These are phyloP conservation scores for Anaeramoeba flamelloides DNA, from an alignment of 78 protist genomes.

Conservation along the genomic window DNA sequence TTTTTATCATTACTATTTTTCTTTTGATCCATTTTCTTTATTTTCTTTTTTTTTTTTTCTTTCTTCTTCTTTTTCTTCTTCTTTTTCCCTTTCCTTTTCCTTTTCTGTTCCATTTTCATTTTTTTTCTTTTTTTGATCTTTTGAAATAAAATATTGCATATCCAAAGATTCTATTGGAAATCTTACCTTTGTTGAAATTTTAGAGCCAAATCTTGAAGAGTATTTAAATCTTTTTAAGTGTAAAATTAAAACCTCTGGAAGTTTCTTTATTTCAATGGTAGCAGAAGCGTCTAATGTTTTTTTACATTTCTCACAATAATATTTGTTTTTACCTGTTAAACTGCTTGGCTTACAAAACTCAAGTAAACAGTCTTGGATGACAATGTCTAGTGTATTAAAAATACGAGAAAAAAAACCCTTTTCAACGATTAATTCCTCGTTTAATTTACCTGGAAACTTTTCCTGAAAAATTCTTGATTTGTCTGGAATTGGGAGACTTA, in stretches of 20 bases:
- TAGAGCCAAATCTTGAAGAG: not conserved
- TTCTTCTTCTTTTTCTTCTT: not conserved
- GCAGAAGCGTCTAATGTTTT: not conserved
- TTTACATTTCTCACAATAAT: not conserved
- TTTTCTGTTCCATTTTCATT: no score
- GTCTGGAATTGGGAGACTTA: not conserved
- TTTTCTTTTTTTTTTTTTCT: no score
- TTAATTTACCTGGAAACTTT: no score
- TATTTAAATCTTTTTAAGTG: not conserved
- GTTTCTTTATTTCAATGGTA: not conserved
- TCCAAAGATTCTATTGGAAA: not conserved
- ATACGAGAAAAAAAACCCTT: no score
- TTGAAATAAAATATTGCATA: no score
- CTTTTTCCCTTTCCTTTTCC: not conserved
- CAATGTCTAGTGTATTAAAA: no score
- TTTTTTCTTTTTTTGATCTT: no score
- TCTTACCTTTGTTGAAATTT: not conserved
- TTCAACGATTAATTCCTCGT: no score
- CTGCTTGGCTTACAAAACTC: not conserved
- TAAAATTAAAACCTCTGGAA: not conserved
- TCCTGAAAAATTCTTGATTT: no score
- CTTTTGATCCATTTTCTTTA: not conserved
- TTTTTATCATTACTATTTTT: not conserved
- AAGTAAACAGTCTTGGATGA: not conserved
- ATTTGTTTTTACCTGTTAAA: not conserved